These are phyloP conservation scores for Styphnolobium japonicum DNA, from an alignment of 306 rosid species.

Conservation along the genomic window DNA sequence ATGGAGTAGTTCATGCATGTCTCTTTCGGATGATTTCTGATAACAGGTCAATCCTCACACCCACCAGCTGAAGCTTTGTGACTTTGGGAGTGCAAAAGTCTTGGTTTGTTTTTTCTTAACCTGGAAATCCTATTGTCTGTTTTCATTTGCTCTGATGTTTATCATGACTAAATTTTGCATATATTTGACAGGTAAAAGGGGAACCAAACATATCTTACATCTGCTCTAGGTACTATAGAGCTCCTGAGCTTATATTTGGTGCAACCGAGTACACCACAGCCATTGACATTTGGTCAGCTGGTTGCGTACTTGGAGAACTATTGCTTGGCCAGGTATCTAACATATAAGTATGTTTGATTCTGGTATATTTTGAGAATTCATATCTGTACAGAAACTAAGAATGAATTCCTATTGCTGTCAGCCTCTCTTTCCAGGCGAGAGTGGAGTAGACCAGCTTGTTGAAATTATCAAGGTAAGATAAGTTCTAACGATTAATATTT, in stretches of 20 bases:
- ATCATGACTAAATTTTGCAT: neutral
- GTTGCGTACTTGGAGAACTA: conserved; percentile 91
- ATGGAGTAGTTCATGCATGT: neutral
- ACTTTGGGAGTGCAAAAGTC: conserved; percentile 96
- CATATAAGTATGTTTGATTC: neutral
- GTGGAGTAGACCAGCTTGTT: conserved; percentile 95
- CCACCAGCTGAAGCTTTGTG: conserved; percentile 87
- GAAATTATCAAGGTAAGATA: conserved; percentile 78
- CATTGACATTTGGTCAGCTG: conserved; percentile 97
- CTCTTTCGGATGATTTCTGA: conserved; percentile 20
- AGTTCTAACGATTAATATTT: neutral
- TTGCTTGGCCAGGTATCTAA: conserved; percentile 80
- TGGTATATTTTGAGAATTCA: conserved; percentile 6
- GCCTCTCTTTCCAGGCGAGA: conserved; percentile 92
- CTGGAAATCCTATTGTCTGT: neutral
- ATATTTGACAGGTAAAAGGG: conserved; percentile 69
- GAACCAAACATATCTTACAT: conserved; percentile 95
- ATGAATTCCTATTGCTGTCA: conserved; percentile 35
- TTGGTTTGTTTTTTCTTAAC: conserved; percentile 61
- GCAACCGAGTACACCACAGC: conserved; percentile 93
- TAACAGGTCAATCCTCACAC: conserved; percentile 86
- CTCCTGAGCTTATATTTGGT: conserved; percentile 94
- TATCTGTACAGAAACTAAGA: conserved; percentile 24
- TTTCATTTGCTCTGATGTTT: conserved; percentile 6
- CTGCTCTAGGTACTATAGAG: conserved; percentile 93